Base-by-base conservation (phyloP, 352 stramenopile genomes). In the Pythium rishiriense region DNA sequence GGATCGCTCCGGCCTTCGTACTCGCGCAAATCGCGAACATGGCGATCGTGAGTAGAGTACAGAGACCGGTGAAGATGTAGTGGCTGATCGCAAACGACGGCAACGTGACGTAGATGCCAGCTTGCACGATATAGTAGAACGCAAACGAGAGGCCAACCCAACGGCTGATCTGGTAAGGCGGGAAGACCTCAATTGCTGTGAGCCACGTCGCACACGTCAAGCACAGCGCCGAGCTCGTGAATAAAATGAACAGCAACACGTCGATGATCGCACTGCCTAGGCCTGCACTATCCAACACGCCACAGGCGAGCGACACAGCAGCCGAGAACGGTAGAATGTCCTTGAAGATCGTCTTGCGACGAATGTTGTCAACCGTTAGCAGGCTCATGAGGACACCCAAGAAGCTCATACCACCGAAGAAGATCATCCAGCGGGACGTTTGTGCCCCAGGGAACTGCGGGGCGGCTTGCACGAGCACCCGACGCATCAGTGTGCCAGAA, bases 261-360 rank as follows among this genome's bases (percentile, higher is more conserved):
- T 89, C 65, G 24, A 79, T 85, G 17, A 93, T 66, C 47, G 62
- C 83, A 39, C 73, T 57, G 41, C 84, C 64, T 26, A 85, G 62
- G 0, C 72, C 73, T 24, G 78, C 74, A n/a, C 73, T 76, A 17
- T 78, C 75, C 10, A 94, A 35, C 9, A 76, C 82, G 11, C 85
- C 82, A 51, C 83, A 91, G 0, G 73, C 80, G 24, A 82, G 57
- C 29, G 85, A 83, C 17, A 96, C 66, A 1, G 70, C 66, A 9
- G 75, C 81, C 22, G 75, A 78, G 56, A 96, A 80, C 17, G 87
- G 87, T 41, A 96, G 52, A 47, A 94, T 84, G 48, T 94, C 87
- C 66, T 96, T 96, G 65, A 93, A 88, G 25, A 96, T 88, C 11
- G 87, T 96, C 70, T 96, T 96, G 63, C 87, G 85, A n/a, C 84